Evolutionary conservation across 2,329 filamentous ascomycete species (phyloP), one percentile per base, ranked within the genome.

Genomic region (Fragosphaeria purpurea): DNA sequence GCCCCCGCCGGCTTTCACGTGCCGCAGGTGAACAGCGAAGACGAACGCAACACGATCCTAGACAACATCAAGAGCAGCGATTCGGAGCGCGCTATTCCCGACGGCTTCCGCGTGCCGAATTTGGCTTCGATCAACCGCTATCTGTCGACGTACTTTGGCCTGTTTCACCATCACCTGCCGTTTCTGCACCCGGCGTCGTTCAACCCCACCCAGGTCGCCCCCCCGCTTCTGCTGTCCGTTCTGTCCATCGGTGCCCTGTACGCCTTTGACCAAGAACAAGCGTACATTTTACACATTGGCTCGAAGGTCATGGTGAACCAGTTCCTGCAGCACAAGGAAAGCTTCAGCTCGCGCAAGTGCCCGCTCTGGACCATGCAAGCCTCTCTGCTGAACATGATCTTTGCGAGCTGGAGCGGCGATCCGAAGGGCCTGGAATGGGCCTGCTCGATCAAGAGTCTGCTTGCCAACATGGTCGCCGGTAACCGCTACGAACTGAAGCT

Each of bases 291-390:
- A 30, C 93, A 98, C 69, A 95, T 97, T 59, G 93, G 91, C 13
- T 95, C 93, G 53, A 98, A 97, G 73, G 86, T 97, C 33, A 79
- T 98, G 13, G 90, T 97, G 61, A 96, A 94, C 64, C 88, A 96
- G 65, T 97, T 97, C 67, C 69, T 98, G 55, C 89, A 95, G 69
- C 94, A 96, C 72, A 96, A 96, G 74, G 90, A 96, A 67, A 95
- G 95, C 69, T 97, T 97, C 67, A 95, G 91, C 73, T 97, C 93
- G 7, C 83, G 91, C 60, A 97, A 96, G 67, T 97, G 91, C 62
- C 93, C 93, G 4, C 70, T 98, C 11, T 97, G 93, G 91, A 93
- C 91, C 45, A 97, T 97, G 88, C 93, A 98, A 66, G 88, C 88
- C 65, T 95, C 90, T 4, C 73, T 98, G 49, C 75, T 98, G 52